These are phyloP conservation scores for Camellia sinensis DNA, from an alignment of 148 eudicot species.

Conservation along the genomic window DNA sequence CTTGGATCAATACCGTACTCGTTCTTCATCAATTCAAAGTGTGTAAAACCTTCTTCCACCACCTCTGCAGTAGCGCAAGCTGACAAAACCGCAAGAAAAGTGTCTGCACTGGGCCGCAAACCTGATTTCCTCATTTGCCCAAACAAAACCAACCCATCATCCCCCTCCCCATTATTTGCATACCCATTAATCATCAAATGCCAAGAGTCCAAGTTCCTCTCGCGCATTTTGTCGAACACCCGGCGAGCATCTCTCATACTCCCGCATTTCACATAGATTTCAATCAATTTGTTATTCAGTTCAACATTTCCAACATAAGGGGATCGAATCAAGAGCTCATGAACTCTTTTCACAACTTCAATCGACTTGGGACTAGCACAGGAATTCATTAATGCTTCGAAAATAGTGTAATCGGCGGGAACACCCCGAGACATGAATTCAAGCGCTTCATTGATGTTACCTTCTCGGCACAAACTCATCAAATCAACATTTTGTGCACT, in stretches of 20 bases:
- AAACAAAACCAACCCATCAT: slow-evolving; percentile 37
- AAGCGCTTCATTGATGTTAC: slow-evolving; percentile 34
- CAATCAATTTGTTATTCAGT: slow-evolving; percentile 29
- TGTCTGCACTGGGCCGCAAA: slow-evolving; percentile 36
- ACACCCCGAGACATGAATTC: slow-evolving; percentile 31
- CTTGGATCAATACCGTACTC: slow-evolving; percentile 31
- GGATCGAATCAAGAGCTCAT: slow-evolving; percentile 27
- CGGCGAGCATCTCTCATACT: slow-evolving; percentile 35
- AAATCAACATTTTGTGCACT: slow-evolving; percentile 19
- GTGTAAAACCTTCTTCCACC: slow-evolving; percentile 27
- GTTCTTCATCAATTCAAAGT: slow-evolving; percentile 34
- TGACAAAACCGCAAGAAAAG: slow-evolving; percentile 28
- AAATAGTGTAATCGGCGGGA: slow-evolving; percentile 18
- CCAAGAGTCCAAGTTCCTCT: slow-evolving; percentile 26
- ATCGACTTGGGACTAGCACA: slow-evolving; percentile 22
- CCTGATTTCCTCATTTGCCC: slow-evolving; percentile 36
- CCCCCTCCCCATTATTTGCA: slow-evolving; percentile 29
- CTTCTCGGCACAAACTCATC: slow-evolving; percentile 31
- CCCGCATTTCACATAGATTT: slow-evolving; percentile 33
- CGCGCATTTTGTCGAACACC: slow-evolving; percentile 45
- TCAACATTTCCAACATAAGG: slow-evolving; percentile 23
- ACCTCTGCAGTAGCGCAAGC: slow-evolving; percentile 41
- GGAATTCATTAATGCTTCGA: slow-evolving; percentile 24
- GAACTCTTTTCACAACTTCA: slow-evolving; percentile 34
- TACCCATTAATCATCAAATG: slow-evolving; percentile 44